phyloP scores from a whole-genome alignment of 371 early-diverging fungal genomes.

The Polyrhizophydium stewartii region DNA sequence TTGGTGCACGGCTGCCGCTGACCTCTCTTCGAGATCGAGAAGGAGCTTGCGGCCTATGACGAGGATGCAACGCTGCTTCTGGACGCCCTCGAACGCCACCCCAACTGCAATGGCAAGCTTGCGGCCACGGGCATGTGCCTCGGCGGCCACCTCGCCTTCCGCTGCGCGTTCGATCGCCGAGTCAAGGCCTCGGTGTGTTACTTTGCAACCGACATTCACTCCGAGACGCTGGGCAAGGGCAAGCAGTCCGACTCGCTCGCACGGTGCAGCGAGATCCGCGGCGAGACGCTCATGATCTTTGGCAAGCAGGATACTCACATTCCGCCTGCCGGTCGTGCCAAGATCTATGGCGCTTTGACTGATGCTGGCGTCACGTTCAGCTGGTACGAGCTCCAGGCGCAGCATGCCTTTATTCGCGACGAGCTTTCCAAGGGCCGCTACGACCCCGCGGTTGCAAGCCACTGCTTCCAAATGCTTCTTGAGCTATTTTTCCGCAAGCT shows the following conservation, averaged over 20 bases:
- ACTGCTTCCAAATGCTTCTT: slow-evolving; percentile 47
- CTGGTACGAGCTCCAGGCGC: slow-evolving; percentile 51
- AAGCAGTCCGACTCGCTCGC: slow-evolving; percentile 38
- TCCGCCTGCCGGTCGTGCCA: slow-evolving; percentile 41
- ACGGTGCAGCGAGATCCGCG: slow-evolving; percentile 39
- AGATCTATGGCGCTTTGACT: slow-evolving; percentile 43
- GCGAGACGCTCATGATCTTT: slow-evolving; percentile 50
- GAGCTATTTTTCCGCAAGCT: slow-evolving; percentile 50
- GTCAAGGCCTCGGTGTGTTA: slow-evolving; percentile 47
- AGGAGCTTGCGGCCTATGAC: slow-evolving; percentile 44
- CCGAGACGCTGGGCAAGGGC: slow-evolving; percentile 38
- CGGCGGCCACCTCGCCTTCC: slow-evolving; percentile 52
- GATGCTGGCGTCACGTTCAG: slow-evolving; percentile 38
- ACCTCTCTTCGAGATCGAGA: slow-evolving; percentile 28
- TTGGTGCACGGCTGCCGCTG: not conserved
- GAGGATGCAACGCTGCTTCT: slow-evolving; percentile 46
- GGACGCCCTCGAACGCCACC: slow-evolving; percentile 36
- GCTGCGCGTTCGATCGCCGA: slow-evolving; percentile 46
- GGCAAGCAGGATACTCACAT: slow-evolving; percentile 57
- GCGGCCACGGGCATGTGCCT: slow-evolving; percentile 44
- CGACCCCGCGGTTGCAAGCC: slow-evolving; percentile 48
- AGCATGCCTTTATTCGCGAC: slow-evolving; percentile 59
- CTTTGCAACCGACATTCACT: slow-evolving; percentile 57
- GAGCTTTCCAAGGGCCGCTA: slow-evolving; percentile 53
- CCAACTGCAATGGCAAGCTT: slow-evolving; percentile 47